Base-by-base conservation (phyloP, 208 protist genomes). In the Jaenimonas drosophilae region DNA sequence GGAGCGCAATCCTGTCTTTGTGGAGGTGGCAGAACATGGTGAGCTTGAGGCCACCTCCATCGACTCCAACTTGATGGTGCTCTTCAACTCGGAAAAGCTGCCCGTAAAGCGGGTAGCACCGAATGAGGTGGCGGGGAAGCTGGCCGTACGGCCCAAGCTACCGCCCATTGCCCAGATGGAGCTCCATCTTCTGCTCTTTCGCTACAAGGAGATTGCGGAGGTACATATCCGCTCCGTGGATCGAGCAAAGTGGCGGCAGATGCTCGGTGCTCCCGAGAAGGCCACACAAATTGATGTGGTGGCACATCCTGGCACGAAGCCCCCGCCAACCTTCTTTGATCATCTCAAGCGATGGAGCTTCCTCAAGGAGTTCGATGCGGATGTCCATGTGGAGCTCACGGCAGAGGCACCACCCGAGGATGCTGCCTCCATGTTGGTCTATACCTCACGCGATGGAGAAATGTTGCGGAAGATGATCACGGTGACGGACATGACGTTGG, bases 231-330 rank as follows among this genome's bases (percentile, higher is more conserved):
- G 78, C 39, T 84, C 81, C 3, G 61, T 90, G 40, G 70, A 85
- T 30, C 67, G 70, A 11, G 75, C 86, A 28, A 64, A 58, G 4
- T 89, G 85, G 79, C 47, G 63, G n/a, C 69, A 70, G 27, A 53
- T 91, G 32, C 34, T 86, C 26, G 78, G 80, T 12, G 67, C 55
- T 1, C 33, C 74, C 20, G 61, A 85, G 51, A 77, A 68, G 42
- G 69, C 87, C 60, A 90, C 85, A 1, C 80, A 87, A 54, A 86
- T 94, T 41, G 85, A 94, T 45, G 72, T 94, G 3, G 68, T 94
- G 17, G 49, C 66, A 43, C 49, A 54, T 11, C 36, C 59, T 7
- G 53, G 27, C 14, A 24, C 25, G 31, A 81, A 80, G 47, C 69
- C 75, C 2, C 44, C 66, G 43, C 33, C 45, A 23, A 62, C 43